phyloP scores from a whole-genome alignment of 2,329 filamentous ascomycete genomes.

The Trichoderma sp. region DNA sequence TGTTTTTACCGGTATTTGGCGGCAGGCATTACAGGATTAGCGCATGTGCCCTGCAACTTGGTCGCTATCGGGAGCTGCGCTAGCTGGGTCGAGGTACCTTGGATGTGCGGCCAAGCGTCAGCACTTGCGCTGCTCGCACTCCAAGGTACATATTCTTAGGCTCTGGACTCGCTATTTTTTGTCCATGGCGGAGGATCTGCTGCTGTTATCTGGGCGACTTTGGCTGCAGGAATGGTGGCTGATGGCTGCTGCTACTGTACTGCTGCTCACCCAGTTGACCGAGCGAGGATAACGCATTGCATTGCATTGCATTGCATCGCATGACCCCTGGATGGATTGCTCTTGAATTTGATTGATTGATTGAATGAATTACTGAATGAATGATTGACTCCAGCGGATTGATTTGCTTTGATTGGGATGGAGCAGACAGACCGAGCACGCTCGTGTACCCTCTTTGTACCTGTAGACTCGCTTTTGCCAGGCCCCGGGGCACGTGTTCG shows the following conservation, averaged over 20 bases:
- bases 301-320: background rate
- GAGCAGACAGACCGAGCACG: background rate
- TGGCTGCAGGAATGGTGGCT: conserved; percentile 10
- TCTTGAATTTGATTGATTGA: background rate
- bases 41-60: background rate
- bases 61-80: background rate
- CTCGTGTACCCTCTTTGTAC: background rate
- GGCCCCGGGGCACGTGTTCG: background rate
- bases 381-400: background rate
- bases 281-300: background rate
- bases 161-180: background rate
- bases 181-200: background rate
- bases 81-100: background rate
- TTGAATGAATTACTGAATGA: background rate
- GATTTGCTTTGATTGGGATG: background rate
- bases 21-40: background rate
- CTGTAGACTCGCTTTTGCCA: background rate
- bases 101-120: background rate
- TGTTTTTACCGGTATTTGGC: background rate
- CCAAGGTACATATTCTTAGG: background rate
- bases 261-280: background rate
- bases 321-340: background rate
- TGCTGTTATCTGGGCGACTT: background rate
- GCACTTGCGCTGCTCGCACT: background rate
- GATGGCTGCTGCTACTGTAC: background rate